Conservation (phyloP, 345 rosid genomes). For the Chamaenerion angustifolium region DNA sequence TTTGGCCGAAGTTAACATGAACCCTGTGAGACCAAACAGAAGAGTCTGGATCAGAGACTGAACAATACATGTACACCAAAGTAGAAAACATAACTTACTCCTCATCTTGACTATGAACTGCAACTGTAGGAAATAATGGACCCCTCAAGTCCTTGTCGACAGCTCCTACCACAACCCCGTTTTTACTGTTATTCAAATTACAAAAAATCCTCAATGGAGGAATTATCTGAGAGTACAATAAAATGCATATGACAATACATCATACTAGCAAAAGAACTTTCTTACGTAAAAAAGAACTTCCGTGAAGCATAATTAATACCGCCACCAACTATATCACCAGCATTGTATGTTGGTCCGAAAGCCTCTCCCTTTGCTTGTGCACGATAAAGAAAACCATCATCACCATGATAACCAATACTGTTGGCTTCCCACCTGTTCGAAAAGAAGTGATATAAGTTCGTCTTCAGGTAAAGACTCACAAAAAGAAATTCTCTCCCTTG, state of each 20-base stretch:
- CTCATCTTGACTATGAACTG: conserved; percentile 92
- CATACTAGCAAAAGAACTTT: conserved; percentile 3
- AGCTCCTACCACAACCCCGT: conserved; percentile 57
- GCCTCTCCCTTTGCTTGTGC: conserved; percentile 69
- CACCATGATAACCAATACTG: conserved; percentile 96
- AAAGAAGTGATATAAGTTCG: conserved; percentile 7
- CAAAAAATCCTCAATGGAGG: background rate
- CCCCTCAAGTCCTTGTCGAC: conserved; percentile 54
- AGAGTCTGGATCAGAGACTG: conserved; percentile 1
- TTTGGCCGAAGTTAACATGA: conserved; percentile 81
- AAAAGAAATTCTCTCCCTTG: too few relatives aligned
- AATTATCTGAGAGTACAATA: background rate
- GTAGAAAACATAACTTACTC: conserved; percentile 43
- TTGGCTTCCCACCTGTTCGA: conserved; percentile 81
- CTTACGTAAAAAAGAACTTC: conserved; percentile 96
- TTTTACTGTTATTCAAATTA: conserved; percentile 43
- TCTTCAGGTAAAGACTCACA: background rate
- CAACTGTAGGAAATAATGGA: conserved; percentile 71
- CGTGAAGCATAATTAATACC: conserved; percentile 82
- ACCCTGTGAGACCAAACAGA: conserved; percentile 35
- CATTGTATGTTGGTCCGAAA: conserved; percentile 73
- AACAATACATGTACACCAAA: background rate
- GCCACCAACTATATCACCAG: conserved; percentile 74
- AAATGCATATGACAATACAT: background rate
- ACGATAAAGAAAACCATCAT: conserved; percentile 67